Percentiles rank a stretch among this genome's conserved stretches.
These are phyloP conservation scores for Fonsecaea nubica DNA, from an alignment of 2,329 filamentous ascomycete genomes.

Conservation along the genomic window DNA sequence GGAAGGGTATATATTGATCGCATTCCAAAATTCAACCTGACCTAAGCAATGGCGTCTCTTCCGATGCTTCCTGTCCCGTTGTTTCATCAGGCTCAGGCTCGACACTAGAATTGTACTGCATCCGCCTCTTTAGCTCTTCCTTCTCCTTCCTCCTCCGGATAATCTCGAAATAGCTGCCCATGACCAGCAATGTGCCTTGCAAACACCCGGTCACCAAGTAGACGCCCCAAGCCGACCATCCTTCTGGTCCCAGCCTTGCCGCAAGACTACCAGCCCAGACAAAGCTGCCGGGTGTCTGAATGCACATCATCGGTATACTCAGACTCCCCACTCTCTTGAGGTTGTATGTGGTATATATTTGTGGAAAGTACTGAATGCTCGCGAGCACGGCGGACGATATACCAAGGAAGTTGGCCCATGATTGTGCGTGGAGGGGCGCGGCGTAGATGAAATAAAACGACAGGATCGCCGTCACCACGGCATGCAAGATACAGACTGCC, in stretches of 20 bases:
- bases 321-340: conserved; percentile 87
- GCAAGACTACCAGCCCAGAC: conserved; percentile 87
- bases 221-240: conserved; percentile 96
- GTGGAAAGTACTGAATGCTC: conserved; percentile 89
- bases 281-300: conserved; percentile 92
- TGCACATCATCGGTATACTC: conserved; percentile 97
- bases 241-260: conserved; percentile 75
- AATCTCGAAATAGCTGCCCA: conserved; percentile 75
- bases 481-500: conserved; percentile 74
- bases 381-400: conserved; percentile 79
- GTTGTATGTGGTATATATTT: conserved; percentile 89
- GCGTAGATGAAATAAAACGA: conserved; percentile 65
- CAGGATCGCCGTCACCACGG: conserved; percentile 72
- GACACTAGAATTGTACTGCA: conserved; percentile 21
- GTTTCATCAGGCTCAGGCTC: background rate
- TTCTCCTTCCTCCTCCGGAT: conserved; percentile 32
- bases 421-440: conserved; percentile 68
- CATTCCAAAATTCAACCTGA: conserved; percentile 5
- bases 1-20: background rate
- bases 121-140: conserved; percentile 32
- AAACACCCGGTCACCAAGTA: conserved; percentile 84
- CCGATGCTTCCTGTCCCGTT: conserved; percentile 14
- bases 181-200: conserved; percentile 78
- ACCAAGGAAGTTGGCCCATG: conserved; percentile 86
- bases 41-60: conserved; percentile 31